Base-by-base conservation (phyloP, 2,329 filamentous ascomycete species). In the Fusarium dimerum region DNA sequence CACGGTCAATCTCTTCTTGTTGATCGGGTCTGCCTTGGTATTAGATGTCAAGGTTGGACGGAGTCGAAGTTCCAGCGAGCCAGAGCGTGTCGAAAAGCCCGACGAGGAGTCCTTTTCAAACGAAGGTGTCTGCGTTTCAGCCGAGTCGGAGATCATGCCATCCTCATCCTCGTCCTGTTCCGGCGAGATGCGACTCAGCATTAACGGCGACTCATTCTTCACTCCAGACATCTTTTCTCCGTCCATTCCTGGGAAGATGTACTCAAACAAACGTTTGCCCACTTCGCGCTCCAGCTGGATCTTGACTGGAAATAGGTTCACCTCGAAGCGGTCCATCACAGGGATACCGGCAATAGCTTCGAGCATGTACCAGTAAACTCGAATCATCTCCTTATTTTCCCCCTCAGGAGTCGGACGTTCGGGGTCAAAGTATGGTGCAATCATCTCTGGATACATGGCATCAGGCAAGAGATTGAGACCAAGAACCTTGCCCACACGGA, bases 291-390 rank as follows among this genome's bases (percentile, higher is more conserved):
- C 94, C 36, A 99, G 79, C 69, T 99, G 94, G 18, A 99, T 86
- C 71, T 92, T 95, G 69, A 99, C 83, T 0, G 94, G 95, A 70
- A 95, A 92, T 17, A 99, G 76, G 50, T 92, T 91, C 50, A 99
- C 90, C 71, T 97, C 92, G 66, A 99, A 99, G 65, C 95, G 89
- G 63, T 97, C 93, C 79, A 99, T 90, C 32, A 99, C 92, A 1
- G 93, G 91, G 56, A 99, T 99, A 45, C 94, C 94, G 38, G 93
- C 94, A 70, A 99, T 97, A 8, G 94, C 92, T 73, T 99, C 94
- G 5, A 99, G 81, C 91, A 97, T 97, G 68, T 97, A 87, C 91
- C 95, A 99, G 68, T 96, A 94, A 12, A 99, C 90, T 34, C 88
- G 85, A 47, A 99, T 82, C 88, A 97, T 97, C 66, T 92, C 90